A percentile compares a stretch with the other conserved stretches of the same genome.
phyloP scores from a whole-genome alignment of 495 filamentous ascomycete species.

The Aspergillus diversus region DNA sequence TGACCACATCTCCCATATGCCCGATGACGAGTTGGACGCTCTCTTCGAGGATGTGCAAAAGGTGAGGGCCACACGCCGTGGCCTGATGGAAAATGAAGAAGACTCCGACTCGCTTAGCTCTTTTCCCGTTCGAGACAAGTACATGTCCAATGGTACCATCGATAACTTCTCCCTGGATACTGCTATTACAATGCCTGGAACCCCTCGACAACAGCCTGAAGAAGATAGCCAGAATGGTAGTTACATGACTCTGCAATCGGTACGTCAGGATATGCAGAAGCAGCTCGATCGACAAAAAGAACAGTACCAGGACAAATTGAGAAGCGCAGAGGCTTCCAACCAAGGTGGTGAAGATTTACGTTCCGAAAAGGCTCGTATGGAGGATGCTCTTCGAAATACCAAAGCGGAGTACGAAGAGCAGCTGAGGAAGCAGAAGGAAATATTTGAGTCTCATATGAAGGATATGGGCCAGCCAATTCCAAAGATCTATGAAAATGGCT shows the following conservation, averaged over 20 bases:
- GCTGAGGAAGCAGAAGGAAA: slow-evolving; percentile 71
- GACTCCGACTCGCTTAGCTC: slow-evolving; percentile 89
- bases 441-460: slow-evolving; percentile 71
- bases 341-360: slow-evolving; percentile 83
- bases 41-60: slow-evolving; percentile 94
- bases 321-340: slow-evolving; percentile 72
- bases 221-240: slow-evolving; percentile 58
- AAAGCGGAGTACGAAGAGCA: slow-evolving; percentile 88
- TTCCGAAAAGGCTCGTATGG: slow-evolving; percentile 85
- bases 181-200: slow-evolving; percentile 88
- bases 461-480: slow-evolving; percentile 59
- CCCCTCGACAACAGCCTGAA: slow-evolving; percentile 72
- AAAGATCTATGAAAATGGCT: slow-evolving; percentile 52
- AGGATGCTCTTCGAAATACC: slow-evolving; percentile 72
- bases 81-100: slow-evolving; percentile 73
- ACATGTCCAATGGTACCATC: slow-evolving; percentile 91
- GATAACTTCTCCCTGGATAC: slow-evolving; percentile 98
- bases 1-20: slow-evolving; percentile 84
- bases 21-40: slow-evolving; percentile 93
- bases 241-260: slow-evolving; percentile 71
- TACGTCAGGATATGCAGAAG: slow-evolving; percentile 84
- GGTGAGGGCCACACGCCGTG: slow-evolving; percentile 79
- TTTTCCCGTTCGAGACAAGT: slow-evolving; percentile 90
- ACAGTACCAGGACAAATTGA: slow-evolving; percentile 79
- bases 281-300: slow-evolving; percentile 84